These are phyloP conservation scores for Phytophthora syringae DNA, from an alignment of 352 stramenopile species.

Conservation along the genomic window DNA sequence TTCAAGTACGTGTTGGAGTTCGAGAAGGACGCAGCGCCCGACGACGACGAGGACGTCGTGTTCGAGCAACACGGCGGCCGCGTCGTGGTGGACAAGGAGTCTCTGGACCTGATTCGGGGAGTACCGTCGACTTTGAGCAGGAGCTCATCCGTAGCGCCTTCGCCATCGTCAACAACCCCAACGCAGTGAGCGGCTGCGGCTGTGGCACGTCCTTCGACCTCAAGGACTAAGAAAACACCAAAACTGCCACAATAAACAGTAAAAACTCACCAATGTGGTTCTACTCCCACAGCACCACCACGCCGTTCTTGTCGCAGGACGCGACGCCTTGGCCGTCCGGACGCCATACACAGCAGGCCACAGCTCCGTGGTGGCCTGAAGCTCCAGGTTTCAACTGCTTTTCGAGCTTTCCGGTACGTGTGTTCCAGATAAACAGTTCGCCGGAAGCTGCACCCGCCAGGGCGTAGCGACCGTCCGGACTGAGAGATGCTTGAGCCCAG, in stretches of 20 bases:
- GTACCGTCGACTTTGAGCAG: constrained; percentile 97
- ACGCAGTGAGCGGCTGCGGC: constrained; percentile 96
- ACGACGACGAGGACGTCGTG: constrained; percentile 66
- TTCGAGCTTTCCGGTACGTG: constrained; percentile 54
- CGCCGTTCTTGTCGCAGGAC: constrained; percentile 86
- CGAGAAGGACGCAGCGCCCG: constrained; percentile 61
- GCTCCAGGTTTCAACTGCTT: constrained; percentile 52
- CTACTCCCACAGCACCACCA: constrained; percentile 82
- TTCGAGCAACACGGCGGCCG: constrained; percentile 89
- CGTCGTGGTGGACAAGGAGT: constrained; percentile 93
- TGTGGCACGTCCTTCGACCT: constrained; percentile 98
- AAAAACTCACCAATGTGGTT: not conserved
- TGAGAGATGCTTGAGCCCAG: constrained; percentile 82
- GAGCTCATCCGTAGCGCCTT: constrained; percentile 98
- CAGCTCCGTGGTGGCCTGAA: constrained; percentile 63
- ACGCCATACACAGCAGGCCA: constrained; percentile 82
- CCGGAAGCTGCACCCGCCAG: constrained; percentile 61
- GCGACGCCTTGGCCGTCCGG: constrained; percentile 66
- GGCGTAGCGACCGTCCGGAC: constrained; percentile 65
- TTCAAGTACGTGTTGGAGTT: constrained; percentile 95
- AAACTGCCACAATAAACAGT: constrained; percentile 20
- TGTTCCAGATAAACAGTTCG: constrained; percentile 73
- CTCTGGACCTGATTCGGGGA: constrained; percentile 94
- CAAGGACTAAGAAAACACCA: constrained; percentile 79
- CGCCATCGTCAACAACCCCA: constrained; percentile 96